These are phyloP conservation scores for Gastrodia elata DNA, from an alignment of 106 monocot genomes.

Conservation along the genomic window DNA sequence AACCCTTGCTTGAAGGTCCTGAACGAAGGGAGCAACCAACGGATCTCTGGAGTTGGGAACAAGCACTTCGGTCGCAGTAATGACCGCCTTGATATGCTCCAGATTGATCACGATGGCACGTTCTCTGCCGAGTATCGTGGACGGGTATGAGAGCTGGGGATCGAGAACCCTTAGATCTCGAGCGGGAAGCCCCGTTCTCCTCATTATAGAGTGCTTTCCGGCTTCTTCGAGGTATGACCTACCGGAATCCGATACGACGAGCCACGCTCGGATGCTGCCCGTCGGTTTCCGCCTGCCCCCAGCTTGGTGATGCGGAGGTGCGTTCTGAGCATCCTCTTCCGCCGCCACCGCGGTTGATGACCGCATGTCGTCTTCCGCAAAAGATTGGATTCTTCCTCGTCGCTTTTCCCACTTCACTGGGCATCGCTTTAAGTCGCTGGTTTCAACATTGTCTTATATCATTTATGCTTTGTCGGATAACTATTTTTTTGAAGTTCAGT, in stretches of 20 bases:
- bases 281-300: slow-evolving; percentile 20
- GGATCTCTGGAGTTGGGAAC: slow-evolving; percentile 37
- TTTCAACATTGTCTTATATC: no score
- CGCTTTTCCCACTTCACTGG: neutral
- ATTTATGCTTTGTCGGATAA: no score
- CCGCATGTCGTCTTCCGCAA: slow-evolving; percentile 1
- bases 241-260: slow-evolving; percentile 35
- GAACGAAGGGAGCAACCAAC: slow-evolving; percentile 28
- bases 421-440: no score
- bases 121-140: slow-evolving; percentile 51
- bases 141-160: slow-evolving; percentile 51
- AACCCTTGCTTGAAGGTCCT: slow-evolving; percentile 29
- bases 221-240: slow-evolving; percentile 26
- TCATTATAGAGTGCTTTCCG: slow-evolving; percentile 59
- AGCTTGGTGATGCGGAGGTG: neutral
- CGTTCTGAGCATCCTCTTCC: neutral
- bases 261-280: slow-evolving; percentile 26
- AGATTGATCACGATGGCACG: slow-evolving; percentile 55
- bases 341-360: neutral
- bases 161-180: slow-evolving; percentile 49
- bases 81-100: slow-evolving; percentile 46
- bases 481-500: no score
- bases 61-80: slow-evolving; percentile 49
- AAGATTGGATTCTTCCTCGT: neutral
- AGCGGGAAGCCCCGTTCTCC: slow-evolving; percentile 37